Base-by-base conservation (phyloP, 331 rosid species). In the Stylosanthes scabra region DNA sequence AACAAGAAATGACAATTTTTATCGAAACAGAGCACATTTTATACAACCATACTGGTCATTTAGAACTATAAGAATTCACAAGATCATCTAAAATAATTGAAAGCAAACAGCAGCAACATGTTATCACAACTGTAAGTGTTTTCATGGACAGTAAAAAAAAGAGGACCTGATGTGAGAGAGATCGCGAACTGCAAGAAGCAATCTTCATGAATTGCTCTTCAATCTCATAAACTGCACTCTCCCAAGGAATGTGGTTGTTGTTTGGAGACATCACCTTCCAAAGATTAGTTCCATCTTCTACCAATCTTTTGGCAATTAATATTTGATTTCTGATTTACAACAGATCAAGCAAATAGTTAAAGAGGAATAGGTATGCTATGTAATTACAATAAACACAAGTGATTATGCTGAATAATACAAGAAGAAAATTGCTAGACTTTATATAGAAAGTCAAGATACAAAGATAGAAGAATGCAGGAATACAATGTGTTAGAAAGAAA, bases 261-360 rank as follows among this genome's bases (percentile, higher is more conserved):
- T 86, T 88, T 78, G 81, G 97, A 57, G 97, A 85, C 77, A 94
- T 80, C 20, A 54, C 80, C 68, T 84, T 88, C 99, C 99, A 94
- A 73, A 81, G 89, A 78, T 84, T 86, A 49, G 79, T 89, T 82
- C 99, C 99, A 63, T 90, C 96, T 74, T 85, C 93, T 25, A 91
- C 77, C 80, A 94, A 80, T 75, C 78, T 74, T 81, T 87, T 94
- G 58, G 93, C 79, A 80, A 90, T 80, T 73, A 83, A 57, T 68
- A 94, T 88, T 84, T 94, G 97, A 81, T 83, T 84, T 89, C 97
- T 94, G 87, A 64, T 75, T 71, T n/a, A 51, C 51, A 66, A 71
- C 56, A 14, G 66, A 31, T 31, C 37, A 49, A 61, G 14, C 20
- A 14, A 64, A 8, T 6, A 67, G 31, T 66, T 72, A 60, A 50